Evolutionary conservation across 2,329 filamentous ascomycete species (phyloP), one percentile per base, ranked within the genome.

Genomic region (Aspergillus pseudotamarii): DNA sequence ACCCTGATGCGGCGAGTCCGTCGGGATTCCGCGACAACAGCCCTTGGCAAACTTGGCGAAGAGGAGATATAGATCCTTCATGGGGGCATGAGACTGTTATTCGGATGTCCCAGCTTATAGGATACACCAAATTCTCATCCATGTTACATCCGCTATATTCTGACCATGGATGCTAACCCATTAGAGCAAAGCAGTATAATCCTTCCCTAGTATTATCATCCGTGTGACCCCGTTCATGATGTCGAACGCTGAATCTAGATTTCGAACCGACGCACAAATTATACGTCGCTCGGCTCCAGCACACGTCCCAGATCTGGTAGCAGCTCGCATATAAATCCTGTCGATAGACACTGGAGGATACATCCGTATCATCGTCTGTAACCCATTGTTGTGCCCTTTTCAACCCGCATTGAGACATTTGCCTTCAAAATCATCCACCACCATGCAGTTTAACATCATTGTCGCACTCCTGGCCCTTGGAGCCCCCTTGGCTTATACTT

Each of bases 401-500:
- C 12, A 28, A 26, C 1, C 5, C 4, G 14, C 26, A 5, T 6
- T n/a, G 14, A 19, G 45, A 28, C 2, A 14, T 19, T 3, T 28
- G 2, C 23, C 11, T 26, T 8, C 21, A 8, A 14, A 41, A n/a
- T 30, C 58, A 28, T 59, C 21, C 30, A n/a, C 12, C 34, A 32
- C 9, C 21, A 60, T 60, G 58, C 38, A 48, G 14, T 10, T 60
- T 11, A 60, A 60, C 26, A 34, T 16, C 11, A 14, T 60, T 23
- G n/a, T 55, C 36, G 58, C 48, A 21, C 23, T 60, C 2, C 12
- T 60, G 23, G 58, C 58, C 34, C n/a, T 56, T 32, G 46, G 50
- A 16, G 19, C 30, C 8, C 58, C 58, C 11, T 56, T 60, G 36
- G 58, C 58, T 14, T 55, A 30, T 54, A 6, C 48, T 11, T 48